Evolutionary conservation across 164 flowering plant genomes (phyloP), one percentile per base, ranked within the genome.

Genomic region (Macadamia tetraphylla): DNA sequence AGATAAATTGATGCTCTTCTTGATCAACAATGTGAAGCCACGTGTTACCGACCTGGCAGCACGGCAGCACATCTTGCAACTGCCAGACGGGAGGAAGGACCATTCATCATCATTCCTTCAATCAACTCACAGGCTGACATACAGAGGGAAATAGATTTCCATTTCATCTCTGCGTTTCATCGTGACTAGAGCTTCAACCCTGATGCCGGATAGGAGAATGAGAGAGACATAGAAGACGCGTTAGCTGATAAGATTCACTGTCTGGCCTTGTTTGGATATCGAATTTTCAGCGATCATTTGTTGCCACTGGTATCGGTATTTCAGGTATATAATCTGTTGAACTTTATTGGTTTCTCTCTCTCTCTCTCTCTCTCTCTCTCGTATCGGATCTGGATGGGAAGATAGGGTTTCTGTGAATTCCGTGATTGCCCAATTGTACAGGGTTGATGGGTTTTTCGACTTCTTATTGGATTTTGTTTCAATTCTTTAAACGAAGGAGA

Each of bases 31-130:
- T 67, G 46, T 48, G 9, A 14, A 73, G 89, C 83, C 86, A 80
- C 87, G 85, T 83, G 85, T 62, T 56, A 63, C 3, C 74, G 70
- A 83, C 83, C 82, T 81, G 86, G 81, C 84, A 73, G 66, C 70
- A 15, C 56, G 57, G 29, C 79, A 67, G 63, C 63, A 71, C 71
- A 70, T 73, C 74, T 70, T 70, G 67, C 71, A 67, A 76, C 60
- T 15, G 48, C 58, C 62, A 62, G 69, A 74, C 48, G 73, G 66
- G 14, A 59, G 63, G 18, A 70, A 31, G 63, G 64, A 67, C 65
- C 67, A 62, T 56, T 58, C 70, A 15, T 69, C 55, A 56, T 48
- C 55, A 65, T 55, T 61, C 78, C 48, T 62, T 76, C 64, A 23
- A 10, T 30, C 29, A n/a, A 6, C 55, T 65, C 62, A 6, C 49